phyloP scores from a whole-genome alignment of 1,139 yeast species.

The Taiozyma sp. region DNA sequence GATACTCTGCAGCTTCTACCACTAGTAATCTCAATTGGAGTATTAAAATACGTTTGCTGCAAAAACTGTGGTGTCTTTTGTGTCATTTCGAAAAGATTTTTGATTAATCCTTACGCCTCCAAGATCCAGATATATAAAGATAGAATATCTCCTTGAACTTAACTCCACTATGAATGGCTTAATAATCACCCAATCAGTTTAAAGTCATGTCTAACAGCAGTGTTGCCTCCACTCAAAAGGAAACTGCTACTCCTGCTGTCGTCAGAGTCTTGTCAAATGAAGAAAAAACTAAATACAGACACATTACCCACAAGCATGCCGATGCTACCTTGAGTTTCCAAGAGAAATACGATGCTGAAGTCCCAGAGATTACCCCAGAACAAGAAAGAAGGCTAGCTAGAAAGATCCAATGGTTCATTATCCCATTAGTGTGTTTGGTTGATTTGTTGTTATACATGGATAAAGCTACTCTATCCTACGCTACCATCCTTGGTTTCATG shows the following conservation, averaged over 20 bases:
- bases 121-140: background rate
- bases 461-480: slow-evolving; percentile 40
- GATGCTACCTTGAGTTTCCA: slow-evolving; percentile 37
- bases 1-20: background rate
- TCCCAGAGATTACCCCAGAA: slow-evolving; percentile 32
- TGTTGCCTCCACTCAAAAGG: background rate
- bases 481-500: slow-evolving; percentile 38
- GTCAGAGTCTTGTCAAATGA: background rate
- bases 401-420: slow-evolving; percentile 32
- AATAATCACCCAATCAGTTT: background rate
- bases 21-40: background rate
- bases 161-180: background rate
- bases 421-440: slow-evolving; percentile 25
- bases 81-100: background rate
- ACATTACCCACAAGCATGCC: slow-evolving; percentile 29
- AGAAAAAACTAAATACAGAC: slow-evolving; percentile 6
- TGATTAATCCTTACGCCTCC: background rate
- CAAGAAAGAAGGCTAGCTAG: slow-evolving; percentile 31
- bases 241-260: background rate
- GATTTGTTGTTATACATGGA: slow-evolving; percentile 40
- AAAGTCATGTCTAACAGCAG: background rate
- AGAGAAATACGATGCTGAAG: slow-evolving; percentile 27
- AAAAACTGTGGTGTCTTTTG: background rate
- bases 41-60: background rate
- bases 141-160: background rate